Percentiles rank a stretch among this genome's conserved stretches.
These are phyloP conservation scores for Eucalyptus pauciflora DNA, from an alignment of 345 rosid species.

Conservation along the genomic window DNA sequence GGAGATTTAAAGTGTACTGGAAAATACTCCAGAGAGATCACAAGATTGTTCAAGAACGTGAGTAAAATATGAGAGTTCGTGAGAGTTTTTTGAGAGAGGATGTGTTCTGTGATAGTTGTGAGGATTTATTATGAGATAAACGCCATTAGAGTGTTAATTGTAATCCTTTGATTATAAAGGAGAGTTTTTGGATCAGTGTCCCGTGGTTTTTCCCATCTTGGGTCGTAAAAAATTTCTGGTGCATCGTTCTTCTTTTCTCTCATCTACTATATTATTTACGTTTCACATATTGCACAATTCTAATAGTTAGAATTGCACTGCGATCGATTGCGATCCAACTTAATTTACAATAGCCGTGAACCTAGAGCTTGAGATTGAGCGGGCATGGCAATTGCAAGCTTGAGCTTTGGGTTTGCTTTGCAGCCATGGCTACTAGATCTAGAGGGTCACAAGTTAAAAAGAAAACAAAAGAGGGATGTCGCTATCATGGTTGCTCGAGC, in stretches of 20 bases:
- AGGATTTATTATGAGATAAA: background rate
- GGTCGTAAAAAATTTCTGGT: fast-evolving
- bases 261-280: too few species aligned
- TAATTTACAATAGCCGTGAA: background rate
- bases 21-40: background rate
- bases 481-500: background rate
- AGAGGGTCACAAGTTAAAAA: background rate
- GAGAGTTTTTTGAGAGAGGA: background rate
- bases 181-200: background rate
- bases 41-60: too few species aligned
- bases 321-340: fast-evolving
- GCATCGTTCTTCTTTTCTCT: background rate
- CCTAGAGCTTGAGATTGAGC: too few species aligned
- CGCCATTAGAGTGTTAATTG: too few species aligned
- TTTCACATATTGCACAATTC: too few species aligned
- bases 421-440: background rate
- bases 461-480: background rate
- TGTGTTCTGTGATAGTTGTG: background rate
- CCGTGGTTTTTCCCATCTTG: background rate
- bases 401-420: background rate
- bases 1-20: background rate
- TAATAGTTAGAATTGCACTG: too few species aligned
- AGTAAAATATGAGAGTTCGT: background rate
- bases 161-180: background rate
- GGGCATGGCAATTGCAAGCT: background rate